Evolutionary conservation across 352 stramenopile genomes (phyloP).

Genomic region (Elongisporangium anandrum): DNA sequence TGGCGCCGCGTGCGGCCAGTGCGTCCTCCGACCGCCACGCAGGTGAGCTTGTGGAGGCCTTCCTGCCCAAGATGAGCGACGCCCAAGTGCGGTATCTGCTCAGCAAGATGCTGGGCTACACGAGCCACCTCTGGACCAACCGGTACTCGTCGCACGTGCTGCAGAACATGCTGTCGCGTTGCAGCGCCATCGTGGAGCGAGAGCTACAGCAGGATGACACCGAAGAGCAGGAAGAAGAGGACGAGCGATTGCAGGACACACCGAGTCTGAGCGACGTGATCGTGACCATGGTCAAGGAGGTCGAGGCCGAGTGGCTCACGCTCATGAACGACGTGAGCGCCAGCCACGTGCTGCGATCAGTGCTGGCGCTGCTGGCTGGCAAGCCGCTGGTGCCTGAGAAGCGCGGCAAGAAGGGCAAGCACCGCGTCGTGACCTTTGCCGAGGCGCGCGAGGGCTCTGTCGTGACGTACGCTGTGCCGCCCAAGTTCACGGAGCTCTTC

Average conservation of each 20-base stretch:
- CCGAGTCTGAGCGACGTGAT: constrained; percentile 67
- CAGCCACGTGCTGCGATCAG: constrained; percentile 75
- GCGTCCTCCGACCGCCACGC: constrained; percentile 73
- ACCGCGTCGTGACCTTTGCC: constrained; percentile 59
- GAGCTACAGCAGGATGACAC: constrained; percentile 25
- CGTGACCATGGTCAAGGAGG: constrained; percentile 68
- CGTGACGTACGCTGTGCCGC: constrained; percentile 41
- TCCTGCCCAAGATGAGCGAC: constrained; percentile 69
- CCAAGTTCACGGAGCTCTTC: constrained; percentile 54
- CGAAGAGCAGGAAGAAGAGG: constrained; percentile 37
- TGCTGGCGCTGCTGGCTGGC: constrained; percentile 60
- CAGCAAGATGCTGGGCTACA: constrained; percentile 77
- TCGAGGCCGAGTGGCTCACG: constrained; percentile 78
- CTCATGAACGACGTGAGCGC: constrained; percentile 84
- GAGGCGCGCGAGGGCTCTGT: constrained; percentile 33
- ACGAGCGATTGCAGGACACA: constrained; percentile 57
- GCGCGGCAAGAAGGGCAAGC: constrained; percentile 78
- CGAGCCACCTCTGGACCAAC: constrained; percentile 83
- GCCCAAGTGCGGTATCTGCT: constrained; percentile 69
- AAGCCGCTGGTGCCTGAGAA: constrained; percentile 69
- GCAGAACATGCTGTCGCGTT: constrained; percentile 65
- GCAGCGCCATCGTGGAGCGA: constrained; percentile 42
- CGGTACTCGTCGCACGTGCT: constrained; percentile 85
- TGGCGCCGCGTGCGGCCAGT: constrained; percentile 68
- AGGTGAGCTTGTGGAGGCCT: constrained; percentile 60